Evolutionary conservation across 2,329 filamentous ascomycete species (phyloP).

Genomic region (Ploettnerulaceae sp.): DNA sequence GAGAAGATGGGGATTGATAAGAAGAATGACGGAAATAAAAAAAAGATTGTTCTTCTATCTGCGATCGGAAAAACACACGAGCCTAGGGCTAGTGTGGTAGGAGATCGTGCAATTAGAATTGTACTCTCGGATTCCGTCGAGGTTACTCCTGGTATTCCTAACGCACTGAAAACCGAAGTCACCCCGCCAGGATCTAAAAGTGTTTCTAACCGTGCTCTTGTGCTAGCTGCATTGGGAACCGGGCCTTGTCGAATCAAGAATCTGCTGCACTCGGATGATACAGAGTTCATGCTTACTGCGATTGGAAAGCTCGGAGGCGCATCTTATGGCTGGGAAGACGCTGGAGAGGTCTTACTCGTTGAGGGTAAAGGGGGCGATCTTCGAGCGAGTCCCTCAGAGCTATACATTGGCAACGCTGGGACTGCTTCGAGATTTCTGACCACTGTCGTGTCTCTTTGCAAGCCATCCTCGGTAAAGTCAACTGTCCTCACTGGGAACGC

Average conservation of each 20-base stretch:
- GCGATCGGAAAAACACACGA: slow-evolving; percentile 87
- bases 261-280: slow-evolving; percentile 91
- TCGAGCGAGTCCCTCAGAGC: slow-evolving; percentile 65
- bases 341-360: slow-evolving; percentile 85
- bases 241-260: slow-evolving; percentile 88
- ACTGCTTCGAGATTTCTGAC: slow-evolving; percentile 95
- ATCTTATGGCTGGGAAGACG: slow-evolving; percentile 88
- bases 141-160: slow-evolving; percentile 67
- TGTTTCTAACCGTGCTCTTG: slow-evolving; percentile 89
- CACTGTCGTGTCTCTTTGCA: slow-evolving; percentile 80
- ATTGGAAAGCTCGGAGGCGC: slow-evolving; percentile 79
- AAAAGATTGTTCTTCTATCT: slow-evolving; percentile 91
- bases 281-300: slow-evolving; percentile 95
- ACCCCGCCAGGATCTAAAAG: slow-evolving; percentile 94
- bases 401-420: slow-evolving; percentile 95
- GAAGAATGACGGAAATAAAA: slow-evolving; percentile 93
- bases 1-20: slow-evolving; percentile 97
- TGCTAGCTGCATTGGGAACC: slow-evolving; percentile 85
- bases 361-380: slow-evolving; percentile 86
- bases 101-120: slow-evolving; percentile 76
- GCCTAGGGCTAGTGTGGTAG: slow-evolving; percentile 81
- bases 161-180: slow-evolving; percentile 64
- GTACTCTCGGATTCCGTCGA: slow-evolving; percentile 75
- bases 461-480: slow-evolving; percentile 56
- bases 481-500: slow-evolving; percentile 89